Conservation (phyloP, 1,139 yeast genomes). For the Martiniozyma asiatica region DNA sequence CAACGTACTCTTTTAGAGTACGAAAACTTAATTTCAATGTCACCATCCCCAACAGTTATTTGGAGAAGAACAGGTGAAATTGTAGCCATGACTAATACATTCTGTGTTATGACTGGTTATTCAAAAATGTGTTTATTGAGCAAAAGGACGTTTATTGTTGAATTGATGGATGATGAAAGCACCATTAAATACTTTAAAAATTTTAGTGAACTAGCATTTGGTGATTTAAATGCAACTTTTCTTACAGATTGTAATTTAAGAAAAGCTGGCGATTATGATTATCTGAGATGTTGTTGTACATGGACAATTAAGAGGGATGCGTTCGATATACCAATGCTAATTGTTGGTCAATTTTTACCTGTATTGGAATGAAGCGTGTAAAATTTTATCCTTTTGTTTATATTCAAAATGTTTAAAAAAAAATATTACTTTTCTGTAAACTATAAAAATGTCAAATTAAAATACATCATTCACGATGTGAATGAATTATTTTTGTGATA, state of each 20-base stretch:
- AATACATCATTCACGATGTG: too few relatives aligned
- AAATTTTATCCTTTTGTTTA: too few relatives aligned
- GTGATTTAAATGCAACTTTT: constrained; percentile 58
- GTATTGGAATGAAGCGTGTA: constrained; percentile 20
- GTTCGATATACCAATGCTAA: constrained; percentile 63
- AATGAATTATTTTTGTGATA: too few relatives aligned
- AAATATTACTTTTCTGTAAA: too few relatives aligned
- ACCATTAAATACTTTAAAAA: constrained; percentile 80
- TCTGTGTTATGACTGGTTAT: constrained; percentile 51
- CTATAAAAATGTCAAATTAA: too few relatives aligned
- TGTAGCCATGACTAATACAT: constrained; percentile 57
- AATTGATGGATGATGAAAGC: constrained; percentile 76
- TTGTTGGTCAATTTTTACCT: constrained; percentile 26
- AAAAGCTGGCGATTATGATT: constrained; percentile 24
- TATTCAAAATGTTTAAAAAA: too few relatives aligned
- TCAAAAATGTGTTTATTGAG: constrained; percentile 35
- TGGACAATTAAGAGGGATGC: constrained; percentile 74
- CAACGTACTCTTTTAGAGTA: constrained; percentile 59
- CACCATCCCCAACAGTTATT: constrained; percentile 58
- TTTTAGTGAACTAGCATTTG: constrained; percentile 79
- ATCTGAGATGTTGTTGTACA: constrained; percentile 42
- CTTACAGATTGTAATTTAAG: constrained; percentile 35
- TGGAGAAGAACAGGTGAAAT: constrained; percentile 76
- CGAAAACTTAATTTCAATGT: constrained; percentile 44
- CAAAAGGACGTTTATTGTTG: constrained; percentile 53